Percentiles rank a stretch among this genome's conserved stretches.
Evolutionary conservation across 441 rosid genomes (phyloP).

Genomic region (Erodium moschatum): DNA sequence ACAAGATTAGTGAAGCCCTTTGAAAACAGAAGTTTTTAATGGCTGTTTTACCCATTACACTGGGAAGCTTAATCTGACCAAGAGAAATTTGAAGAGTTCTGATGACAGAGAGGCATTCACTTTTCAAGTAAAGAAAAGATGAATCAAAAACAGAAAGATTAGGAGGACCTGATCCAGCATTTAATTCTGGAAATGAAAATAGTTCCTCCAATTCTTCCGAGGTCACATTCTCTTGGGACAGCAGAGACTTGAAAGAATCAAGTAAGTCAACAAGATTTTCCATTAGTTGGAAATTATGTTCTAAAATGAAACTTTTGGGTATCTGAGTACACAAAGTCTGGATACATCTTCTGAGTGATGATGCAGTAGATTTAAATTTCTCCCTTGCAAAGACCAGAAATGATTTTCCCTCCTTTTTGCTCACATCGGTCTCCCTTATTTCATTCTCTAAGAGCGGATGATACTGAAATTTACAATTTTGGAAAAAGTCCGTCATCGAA

Average conservation of each 20-base stretch:
- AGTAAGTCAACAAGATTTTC: conserved; percentile 5
- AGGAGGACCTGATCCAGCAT: not conserved
- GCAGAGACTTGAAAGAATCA: conserved; percentile 4
- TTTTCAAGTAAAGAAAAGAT: conserved; percentile 2
- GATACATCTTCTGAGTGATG: conserved; percentile 13
- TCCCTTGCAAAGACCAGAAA: conserved; percentile 12
- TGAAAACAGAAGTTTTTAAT: conserved; percentile 16
- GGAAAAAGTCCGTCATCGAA: conserved; percentile 29
- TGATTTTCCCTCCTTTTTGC: conserved; percentile 2
- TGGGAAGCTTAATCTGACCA: conserved; percentile 11
- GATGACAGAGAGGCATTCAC: conserved; percentile 17
- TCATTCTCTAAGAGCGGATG: not conserved
- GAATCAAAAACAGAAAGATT: not conserved
- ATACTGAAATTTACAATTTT: conserved; percentile 20
- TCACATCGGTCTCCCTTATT: not conserved
- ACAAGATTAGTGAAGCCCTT: conserved; percentile 18
- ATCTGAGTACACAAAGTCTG: conserved; percentile 15
- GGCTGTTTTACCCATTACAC: not conserved
- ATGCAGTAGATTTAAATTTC: conserved; percentile 4
- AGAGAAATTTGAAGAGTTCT: conserved; percentile 15
- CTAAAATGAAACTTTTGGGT: conserved; percentile 8
- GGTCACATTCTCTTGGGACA: conserved; percentile 9
- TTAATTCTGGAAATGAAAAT: conserved; percentile 6
- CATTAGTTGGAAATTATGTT: not conserved
- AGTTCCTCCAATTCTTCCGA: conserved; percentile 12